A percentile compares a stretch with the other conserved stretches of the same genome.
Conservation (phyloP, 352 stramenopile genomes). For the Phytophthora lateralis region DNA sequence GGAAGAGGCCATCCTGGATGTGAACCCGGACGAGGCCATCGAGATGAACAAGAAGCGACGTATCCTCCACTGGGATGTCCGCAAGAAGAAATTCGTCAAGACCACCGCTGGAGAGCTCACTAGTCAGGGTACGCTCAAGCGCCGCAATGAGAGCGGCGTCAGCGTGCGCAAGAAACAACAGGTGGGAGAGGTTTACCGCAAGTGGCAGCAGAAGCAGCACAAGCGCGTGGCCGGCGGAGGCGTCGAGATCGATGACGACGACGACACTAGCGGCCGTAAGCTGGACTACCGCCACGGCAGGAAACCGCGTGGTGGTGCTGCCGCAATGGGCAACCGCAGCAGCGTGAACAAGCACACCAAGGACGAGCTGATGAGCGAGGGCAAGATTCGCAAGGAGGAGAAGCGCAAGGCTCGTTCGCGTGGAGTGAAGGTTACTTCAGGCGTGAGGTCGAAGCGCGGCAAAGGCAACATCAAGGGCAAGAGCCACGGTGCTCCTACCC, state of each 20-base stretch:
- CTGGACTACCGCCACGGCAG: slow-evolving; percentile 83
- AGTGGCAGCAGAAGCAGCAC: slow-evolving; percentile 93
- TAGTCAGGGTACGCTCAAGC: slow-evolving; percentile 78
- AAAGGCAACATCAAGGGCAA: slow-evolving; percentile 83
- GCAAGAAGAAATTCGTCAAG: slow-evolving; percentile 97
- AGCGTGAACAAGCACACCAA: slow-evolving; percentile 82
- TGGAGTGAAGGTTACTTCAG: slow-evolving; percentile 64
- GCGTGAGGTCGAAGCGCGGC: slow-evolving; percentile 55
- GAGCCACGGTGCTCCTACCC: slow-evolving; percentile 77
- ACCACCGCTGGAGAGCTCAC: slow-evolving; percentile 92
- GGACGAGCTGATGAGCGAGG: slow-evolving; percentile 77
- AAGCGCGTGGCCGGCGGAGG: slow-evolving; percentile 80
- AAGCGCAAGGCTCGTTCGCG: slow-evolving; percentile 83
- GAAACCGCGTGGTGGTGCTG: slow-evolving; percentile 54
- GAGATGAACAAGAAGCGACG: slow-evolving; percentile 97
- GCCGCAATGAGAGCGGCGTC: slow-evolving; percentile 86
- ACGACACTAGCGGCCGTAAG: slow-evolving; percentile 46
- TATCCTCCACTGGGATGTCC: slow-evolving; percentile 98
- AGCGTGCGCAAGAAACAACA: slow-evolving; percentile 86
- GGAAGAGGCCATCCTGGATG: slow-evolving; percentile 97
- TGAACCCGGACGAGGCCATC: slow-evolving; percentile 98
- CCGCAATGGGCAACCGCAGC: slow-evolving; percentile 38
- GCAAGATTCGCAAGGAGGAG: slow-evolving; percentile 87
- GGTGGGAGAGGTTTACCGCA: slow-evolving; percentile 93
- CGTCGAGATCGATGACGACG: slow-evolving; percentile 68